phyloP scores from a whole-genome alignment of 2,329 filamentous ascomycete genomes.

The Akanthomyces dipterigenus region DNA sequence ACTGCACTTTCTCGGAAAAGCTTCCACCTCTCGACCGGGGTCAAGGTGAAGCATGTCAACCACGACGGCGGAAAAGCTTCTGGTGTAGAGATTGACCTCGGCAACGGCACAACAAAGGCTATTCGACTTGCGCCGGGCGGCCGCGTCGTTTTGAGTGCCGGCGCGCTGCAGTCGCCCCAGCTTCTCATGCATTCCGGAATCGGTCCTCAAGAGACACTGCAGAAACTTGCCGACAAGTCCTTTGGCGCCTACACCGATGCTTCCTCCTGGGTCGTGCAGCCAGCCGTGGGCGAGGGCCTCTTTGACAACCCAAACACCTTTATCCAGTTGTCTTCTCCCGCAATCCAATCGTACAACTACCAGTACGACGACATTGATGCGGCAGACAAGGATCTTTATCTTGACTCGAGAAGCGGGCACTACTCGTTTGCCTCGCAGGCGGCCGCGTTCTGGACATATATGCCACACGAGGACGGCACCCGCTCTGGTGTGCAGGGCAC shows the following conservation, averaged over 20 bases:
- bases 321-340: slow-evolving; percentile 37
- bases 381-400: slow-evolving; percentile 38
- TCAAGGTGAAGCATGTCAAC: slow-evolving; percentile 37
- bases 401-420: slow-evolving; percentile 41
- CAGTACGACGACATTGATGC: slow-evolving; percentile 36
- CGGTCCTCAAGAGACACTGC: slow-evolving; percentile 29
- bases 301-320: slow-evolving; percentile 53
- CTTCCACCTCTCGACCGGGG: slow-evolving; percentile 38
- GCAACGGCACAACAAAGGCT: slow-evolving; percentile 24
- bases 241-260: slow-evolving; percentile 22
- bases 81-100: slow-evolving; percentile 31
- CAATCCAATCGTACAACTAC: slow-evolving; percentile 40
- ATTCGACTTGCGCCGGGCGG: slow-evolving; percentile 20
- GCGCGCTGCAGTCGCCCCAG: slow-evolving; percentile 32
- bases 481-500: slow-evolving; percentile 44
- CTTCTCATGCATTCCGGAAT: slow-evolving; percentile 40
- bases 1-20: slow-evolving; percentile 33
- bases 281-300: slow-evolving; percentile 40
- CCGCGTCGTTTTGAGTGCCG: slow-evolving; percentile 33
- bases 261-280: slow-evolving; percentile 40
- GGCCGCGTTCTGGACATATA: slow-evolving; percentile 44
- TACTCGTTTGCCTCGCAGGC: slow-evolving; percentile 48
- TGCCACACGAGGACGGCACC: slow-evolving; percentile 34
- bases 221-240: slow-evolving; percentile 18
- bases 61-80: slow-evolving; percentile 33